Evolutionary conservation across 1,139 yeast species (phyloP).

Genomic region (Komagataea norvegica): DNA sequence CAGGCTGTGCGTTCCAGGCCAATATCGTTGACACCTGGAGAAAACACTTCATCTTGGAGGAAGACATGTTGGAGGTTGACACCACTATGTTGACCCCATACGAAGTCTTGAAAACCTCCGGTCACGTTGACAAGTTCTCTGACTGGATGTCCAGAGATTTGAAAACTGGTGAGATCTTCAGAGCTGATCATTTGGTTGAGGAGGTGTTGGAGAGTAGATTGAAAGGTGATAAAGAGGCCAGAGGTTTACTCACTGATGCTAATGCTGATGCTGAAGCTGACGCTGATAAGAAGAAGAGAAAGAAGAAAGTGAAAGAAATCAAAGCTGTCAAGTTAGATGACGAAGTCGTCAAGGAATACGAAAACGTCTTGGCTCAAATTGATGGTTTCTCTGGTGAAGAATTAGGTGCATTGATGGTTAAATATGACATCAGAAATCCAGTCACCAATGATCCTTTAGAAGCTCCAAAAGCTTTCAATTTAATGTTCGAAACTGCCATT

Average conservation of each 20-base stretch:
- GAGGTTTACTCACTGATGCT: constrained; percentile 66
- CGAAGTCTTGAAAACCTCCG: constrained; percentile 96
- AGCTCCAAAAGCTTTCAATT: constrained; percentile 90
- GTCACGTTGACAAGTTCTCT: constrained; percentile 97
- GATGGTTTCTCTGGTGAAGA: constrained; percentile 94
- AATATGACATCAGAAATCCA: constrained; percentile 85
- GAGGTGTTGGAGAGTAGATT: constrained; percentile 94
- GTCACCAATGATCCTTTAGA: constrained; percentile 81
- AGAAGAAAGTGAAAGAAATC: constrained; percentile 96
- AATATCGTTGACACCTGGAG: constrained; percentile 94
- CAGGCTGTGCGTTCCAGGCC: constrained; percentile 98
- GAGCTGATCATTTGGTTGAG: constrained; percentile 97
- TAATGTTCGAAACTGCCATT: constrained; percentile 98
- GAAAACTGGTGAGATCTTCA: constrained; percentile 94
- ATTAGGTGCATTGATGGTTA: constrained; percentile 80
- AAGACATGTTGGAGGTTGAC: constrained; percentile 98
- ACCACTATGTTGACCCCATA: constrained; percentile 97
- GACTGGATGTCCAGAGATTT: constrained; percentile 99
- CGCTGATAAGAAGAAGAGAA: constrained; percentile 75
- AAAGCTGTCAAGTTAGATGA: constrained; percentile 86
- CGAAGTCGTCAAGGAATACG: constrained; percentile 71
- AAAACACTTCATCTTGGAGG: constrained; percentile 94
- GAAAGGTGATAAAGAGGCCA: constrained; percentile 94
- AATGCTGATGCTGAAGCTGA: constrained; percentile 61
- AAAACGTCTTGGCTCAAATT: constrained; percentile 81